Evolutionary conservation across 495 filamentous ascomycete species (phyloP), one percentile per base, ranked within the genome.

Genomic region (Penicillium daleae): DNA sequence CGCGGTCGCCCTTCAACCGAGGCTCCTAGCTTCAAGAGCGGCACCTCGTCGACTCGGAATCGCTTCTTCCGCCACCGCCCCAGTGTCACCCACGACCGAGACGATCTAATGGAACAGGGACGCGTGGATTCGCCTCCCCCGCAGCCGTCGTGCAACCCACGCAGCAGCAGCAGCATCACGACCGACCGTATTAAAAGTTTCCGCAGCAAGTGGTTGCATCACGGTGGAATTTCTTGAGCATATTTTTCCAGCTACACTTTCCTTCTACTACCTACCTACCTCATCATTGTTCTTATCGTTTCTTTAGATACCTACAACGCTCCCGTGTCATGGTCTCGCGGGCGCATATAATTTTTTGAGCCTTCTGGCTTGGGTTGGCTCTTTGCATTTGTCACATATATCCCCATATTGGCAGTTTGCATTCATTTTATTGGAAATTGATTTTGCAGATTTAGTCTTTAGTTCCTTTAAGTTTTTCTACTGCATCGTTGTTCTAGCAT

Each of bases 31-130:
- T 68, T 64, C 48, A 60, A 64, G n/a, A 78, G 75, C 42, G 70
- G 70, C 7, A 42, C 67, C 1, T 73, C 74, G 3, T 76, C 74
- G 29, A 64, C 63, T n/a, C 71, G 74, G 10, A 75, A 75, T 48
- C 71, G 74, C 19, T 78, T 80, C 70, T 77, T 80, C 72, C 69
- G 75, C 3, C 71, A 76, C 50, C 73, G 71, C 48, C 66, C 63
- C 57, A 75, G 64, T 26, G 39, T 65, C 44, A 68, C 63, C 56
- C 68, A 64, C 5, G 71, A 72, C 21, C 68, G 57, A 0, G 67
- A 66, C 1, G 75, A 76, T 46, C n/a, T 76, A 51, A 69, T 76
- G 62, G 77, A 79, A 44, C 73, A 76, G 49, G 77, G 77, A 10
- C 70, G 67, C 17, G 55, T 42, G 12, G 37, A 63, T 37, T 13